These are phyloP conservation scores for Erythrophleum fordii DNA, from an alignment of 306 rosid species.

Conservation along the genomic window DNA sequence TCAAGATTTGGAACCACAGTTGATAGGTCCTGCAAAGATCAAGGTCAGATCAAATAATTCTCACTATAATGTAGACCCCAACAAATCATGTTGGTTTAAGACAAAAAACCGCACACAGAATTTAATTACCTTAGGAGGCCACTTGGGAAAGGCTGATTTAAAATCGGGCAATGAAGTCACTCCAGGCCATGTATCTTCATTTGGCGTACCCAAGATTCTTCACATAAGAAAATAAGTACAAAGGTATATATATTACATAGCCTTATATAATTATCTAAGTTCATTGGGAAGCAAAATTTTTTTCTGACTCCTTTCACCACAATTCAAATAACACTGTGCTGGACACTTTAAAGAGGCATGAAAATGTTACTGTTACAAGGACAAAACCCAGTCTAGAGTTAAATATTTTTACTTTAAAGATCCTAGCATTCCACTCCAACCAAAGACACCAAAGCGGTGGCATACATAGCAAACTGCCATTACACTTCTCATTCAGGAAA, in stretches of 20 bases:
- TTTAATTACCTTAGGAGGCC: conserved; percentile 77
- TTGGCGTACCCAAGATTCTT: conserved; percentile 96
- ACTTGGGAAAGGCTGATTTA: conserved; percentile 93
- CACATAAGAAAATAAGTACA: conserved; percentile 32
- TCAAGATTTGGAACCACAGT: conserved; percentile 66
- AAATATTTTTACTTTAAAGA: background rate
- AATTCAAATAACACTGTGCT: background rate
- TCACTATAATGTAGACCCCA: conserved; percentile 13
- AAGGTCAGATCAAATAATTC: conserved; percentile 18
- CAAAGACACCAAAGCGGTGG: background rate
- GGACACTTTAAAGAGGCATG: background rate
- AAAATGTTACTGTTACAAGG: background rate
- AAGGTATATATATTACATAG: background rate
- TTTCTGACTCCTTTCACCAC: background rate
- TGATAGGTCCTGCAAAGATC: conserved; percentile 59
- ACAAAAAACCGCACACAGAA: background rate
- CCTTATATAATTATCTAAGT: background rate
- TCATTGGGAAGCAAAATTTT: conserved; percentile 6
- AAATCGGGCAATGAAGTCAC: conserved; percentile 97
- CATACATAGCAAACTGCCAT: background rate
- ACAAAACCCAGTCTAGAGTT: background rate
- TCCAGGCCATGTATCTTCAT: conserved; percentile 96
- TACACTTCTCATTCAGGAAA: background rate
- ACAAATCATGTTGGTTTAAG: conserved; percentile 13
- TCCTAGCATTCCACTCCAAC: background rate